Evolutionary conservation across 2,329 filamentous ascomycete species (phyloP).

Genomic region (Madurella fahalii): DNA sequence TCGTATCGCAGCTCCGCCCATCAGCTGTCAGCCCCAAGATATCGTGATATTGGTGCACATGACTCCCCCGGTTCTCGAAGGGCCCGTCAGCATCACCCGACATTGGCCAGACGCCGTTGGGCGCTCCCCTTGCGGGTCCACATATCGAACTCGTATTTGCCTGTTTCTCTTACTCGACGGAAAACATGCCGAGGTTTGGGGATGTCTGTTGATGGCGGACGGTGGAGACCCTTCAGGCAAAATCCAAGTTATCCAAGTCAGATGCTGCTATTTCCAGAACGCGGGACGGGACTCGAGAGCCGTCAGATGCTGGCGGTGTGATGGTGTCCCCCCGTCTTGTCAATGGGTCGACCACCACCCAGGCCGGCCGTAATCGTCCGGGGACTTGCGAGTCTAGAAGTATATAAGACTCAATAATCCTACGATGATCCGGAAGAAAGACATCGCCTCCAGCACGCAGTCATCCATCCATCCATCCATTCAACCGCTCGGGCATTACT

Average conservation of each 20-base stretch:
- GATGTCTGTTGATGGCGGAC: not conserved
- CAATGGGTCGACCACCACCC: too few species aligned
- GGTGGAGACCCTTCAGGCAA: not conserved
- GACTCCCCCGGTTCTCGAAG: not conserved
- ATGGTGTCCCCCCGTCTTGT: too few species aligned
- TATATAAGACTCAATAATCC: too few species aligned
- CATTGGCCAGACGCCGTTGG: not conserved
- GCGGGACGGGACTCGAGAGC: not conserved
- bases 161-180: constrained; percentile 3
- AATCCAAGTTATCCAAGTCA: not conserved
- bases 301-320: not conserved
- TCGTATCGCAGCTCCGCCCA: not conserved
- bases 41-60: not conserved
- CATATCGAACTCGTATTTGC: constrained; percentile 7
- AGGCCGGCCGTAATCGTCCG: too few species aligned
- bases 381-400: too few species aligned
- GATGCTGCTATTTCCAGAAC: constrained; percentile 2
- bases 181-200: not conserved
- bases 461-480: too few species aligned
- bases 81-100: not conserved
- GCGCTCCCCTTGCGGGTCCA: not conserved
- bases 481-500: not conserved
- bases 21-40: not conserved
- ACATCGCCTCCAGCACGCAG: too few species aligned
- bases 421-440: too few species aligned